Percentiles rank a stretch among this genome's conserved stretches.
These are phyloP conservation scores for Phytophthora citrophthora DNA, from an alignment of 352 stramenopile genomes.

Conservation along the genomic window DNA sequence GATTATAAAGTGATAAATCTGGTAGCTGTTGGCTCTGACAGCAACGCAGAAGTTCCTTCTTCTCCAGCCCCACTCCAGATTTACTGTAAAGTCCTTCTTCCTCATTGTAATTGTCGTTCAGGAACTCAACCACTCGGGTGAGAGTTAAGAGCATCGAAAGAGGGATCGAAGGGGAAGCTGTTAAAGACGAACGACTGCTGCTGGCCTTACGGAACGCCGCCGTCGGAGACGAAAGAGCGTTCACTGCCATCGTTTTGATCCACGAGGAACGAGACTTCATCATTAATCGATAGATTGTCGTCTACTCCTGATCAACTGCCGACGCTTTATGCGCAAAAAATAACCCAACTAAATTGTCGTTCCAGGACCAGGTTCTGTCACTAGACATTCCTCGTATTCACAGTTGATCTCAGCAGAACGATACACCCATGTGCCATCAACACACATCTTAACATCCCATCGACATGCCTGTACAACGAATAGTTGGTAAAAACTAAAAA, in stretches of 20 bases:
- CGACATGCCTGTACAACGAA: slow-evolving; percentile 43
- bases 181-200: slow-evolving; percentile 1
- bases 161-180: slow-evolving; percentile 28
- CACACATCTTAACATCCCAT: slow-evolving; percentile 71
- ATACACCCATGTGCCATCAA: slow-evolving; percentile 74
- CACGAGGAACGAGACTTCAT: slow-evolving; percentile 39
- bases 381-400: slow-evolving; percentile 58
- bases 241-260: slow-evolving; percentile 32
- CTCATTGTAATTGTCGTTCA: slow-evolving; percentile 48
- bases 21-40: slow-evolving; percentile 26
- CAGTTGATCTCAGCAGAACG: slow-evolving; percentile 48
- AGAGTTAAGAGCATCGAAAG: slow-evolving; percentile 42
- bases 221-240: slow-evolving; percentile 27
- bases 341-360: background rate
- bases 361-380: slow-evolving; percentile 2
- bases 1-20: slow-evolving; percentile 46
- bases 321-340: slow-evolving; percentile 26
- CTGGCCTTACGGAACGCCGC: slow-evolving; percentile 23
- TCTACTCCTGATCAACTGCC: slow-evolving; percentile 13
- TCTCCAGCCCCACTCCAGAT: slow-evolving; percentile 28
- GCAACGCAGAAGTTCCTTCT: slow-evolving; percentile 33
- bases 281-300: background rate
- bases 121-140: slow-evolving; percentile 47
- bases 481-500: background rate
- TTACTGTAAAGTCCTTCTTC: slow-evolving; percentile 63